Conservation (phyloP, 208 protist genomes). For the Crithidia acanthocephali region DNA sequence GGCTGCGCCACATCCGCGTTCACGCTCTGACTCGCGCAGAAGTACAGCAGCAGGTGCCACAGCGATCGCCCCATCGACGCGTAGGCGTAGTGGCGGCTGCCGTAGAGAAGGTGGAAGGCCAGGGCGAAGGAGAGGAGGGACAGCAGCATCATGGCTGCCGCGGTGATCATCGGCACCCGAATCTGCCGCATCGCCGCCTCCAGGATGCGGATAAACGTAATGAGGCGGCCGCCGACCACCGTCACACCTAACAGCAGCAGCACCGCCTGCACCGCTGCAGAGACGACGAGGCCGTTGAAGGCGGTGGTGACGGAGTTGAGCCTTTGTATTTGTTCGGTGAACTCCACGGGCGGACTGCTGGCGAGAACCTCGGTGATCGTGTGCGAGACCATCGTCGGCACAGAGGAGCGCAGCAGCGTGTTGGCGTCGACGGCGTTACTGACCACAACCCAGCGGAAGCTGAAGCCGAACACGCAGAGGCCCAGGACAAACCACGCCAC, state of each 20-base stretch:
- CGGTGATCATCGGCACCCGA: neutral
- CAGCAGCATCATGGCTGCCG: slow-evolving; percentile 13
- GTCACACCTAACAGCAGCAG: slow-evolving; percentile 4
- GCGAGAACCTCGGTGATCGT: neutral
- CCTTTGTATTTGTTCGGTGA: neutral
- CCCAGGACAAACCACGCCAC: neutral
- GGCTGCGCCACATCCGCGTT: neutral
- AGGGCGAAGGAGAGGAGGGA: slow-evolving; percentile 17
- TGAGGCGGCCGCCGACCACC: neutral
- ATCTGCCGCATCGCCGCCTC: slow-evolving; percentile 14
- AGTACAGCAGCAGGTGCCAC: slow-evolving; percentile 16
- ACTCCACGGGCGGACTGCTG: neutral
- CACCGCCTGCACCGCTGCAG: slow-evolving; percentile 4
- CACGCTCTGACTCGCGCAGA: neutral
- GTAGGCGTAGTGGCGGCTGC: slow-evolving; percentile 20
- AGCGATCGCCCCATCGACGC: neutral
- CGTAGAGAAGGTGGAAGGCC: slow-evolving; percentile 27
- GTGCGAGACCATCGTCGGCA: neutral
- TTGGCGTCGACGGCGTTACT: neutral
- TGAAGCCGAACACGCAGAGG: slow-evolving; percentile 12
- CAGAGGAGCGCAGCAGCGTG: slow-evolving; percentile 1
- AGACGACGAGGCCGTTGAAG: slow-evolving; percentile 3
- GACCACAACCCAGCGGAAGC: slow-evolving; percentile 15
- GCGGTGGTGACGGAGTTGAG: slow-evolving; percentile 2
- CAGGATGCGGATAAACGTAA: slow-evolving; percentile 16